Base-by-base conservation (phyloP, 1,284 basidiomycete genomes). In the Abortiporus biennis region DNA sequence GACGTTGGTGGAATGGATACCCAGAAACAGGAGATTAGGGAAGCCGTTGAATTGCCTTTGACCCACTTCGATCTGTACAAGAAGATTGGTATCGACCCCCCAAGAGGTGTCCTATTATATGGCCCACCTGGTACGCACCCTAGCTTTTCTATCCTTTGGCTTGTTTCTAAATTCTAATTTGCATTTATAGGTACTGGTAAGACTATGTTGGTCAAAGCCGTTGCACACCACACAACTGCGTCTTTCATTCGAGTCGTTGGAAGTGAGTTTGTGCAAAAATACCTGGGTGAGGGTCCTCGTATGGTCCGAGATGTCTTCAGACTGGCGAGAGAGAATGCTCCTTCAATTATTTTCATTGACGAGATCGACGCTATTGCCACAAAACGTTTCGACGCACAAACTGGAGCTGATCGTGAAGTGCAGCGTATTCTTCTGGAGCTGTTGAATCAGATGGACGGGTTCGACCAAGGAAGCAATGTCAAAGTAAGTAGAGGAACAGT, bases 271-370 rank as follows among this genome's bases (percentile, higher is more conserved):
- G 95, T 99, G 16, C 95, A 99, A 67, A 99, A 99, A 65, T 99
- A 99, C 60, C 80, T 99, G 2, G 96, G 96, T 58, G 96, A 99
- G 71, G 96, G 96, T 35, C 96, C 96, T 38, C 89, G 96, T 52
- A 99, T 99, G 96, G 96, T 99, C 47, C 85, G 96, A 58, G 96
- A 99, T 61, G 96, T 99, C 44, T 99, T 99, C 76, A 80, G 96
- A 45, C 78, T 99, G 37, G 96, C 96, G 31, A 74, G 96, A 52
- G 96, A 99, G 66, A 99, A 99, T 58, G 79, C 95, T 0, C 96
- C 96, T 1, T 85, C 92, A 34, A 99, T 99, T 63, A 99, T 99
- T 66, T 99, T 99, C 68, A 99, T 99, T 60, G 95, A 98, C 62
- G 95, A 99, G 63, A 94, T 99, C 49, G 96, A 99, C 58, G 96